These are phyloP conservation scores for Pisolithus tinctorius DNA, from an alignment of 768 basidiomycete species.

Conservation along the genomic window DNA sequence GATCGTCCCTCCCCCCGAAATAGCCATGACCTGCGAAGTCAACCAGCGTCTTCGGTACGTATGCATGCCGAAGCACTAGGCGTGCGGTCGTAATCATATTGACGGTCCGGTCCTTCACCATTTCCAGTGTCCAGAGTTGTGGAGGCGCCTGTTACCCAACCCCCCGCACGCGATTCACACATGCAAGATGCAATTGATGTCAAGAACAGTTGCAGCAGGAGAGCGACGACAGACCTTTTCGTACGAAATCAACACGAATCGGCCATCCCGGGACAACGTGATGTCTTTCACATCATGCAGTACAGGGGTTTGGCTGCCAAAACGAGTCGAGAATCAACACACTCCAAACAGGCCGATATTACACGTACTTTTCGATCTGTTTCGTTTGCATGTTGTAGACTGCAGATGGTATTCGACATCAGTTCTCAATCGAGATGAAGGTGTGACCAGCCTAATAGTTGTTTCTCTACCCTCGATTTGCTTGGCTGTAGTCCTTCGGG, in stretches of 20 bases:
- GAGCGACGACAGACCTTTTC: constrained; percentile 46
- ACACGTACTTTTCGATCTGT: constrained; percentile 56
- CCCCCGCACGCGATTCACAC: neutral
- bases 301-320: constrained; percentile 60
- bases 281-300: constrained; percentile 69
- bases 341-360: no score
- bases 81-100: constrained; percentile 17
- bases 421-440: neutral
- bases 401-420: constrained; percentile 17
- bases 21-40: constrained; percentile 72
- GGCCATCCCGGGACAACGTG: constrained; percentile 52
- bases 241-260: constrained; percentile 63
- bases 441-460: constrained; percentile 44
- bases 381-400: constrained; percentile 64
- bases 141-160: constrained; percentile 45
- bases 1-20: constrained; percentile 68
- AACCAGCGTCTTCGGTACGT: constrained; percentile 58
- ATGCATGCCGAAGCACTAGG: constrained; percentile 52
- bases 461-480: constrained; percentile 64
- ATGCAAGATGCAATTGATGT: neutral
- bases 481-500: constrained; percentile 58
- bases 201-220: neutral
- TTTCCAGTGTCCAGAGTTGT: constrained; percentile 61
- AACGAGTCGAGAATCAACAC: neutral
- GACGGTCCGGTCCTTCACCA: constrained; percentile 42